Evolutionary conservation across 139 green algal species (phyloP), one percentile per base, ranked within the genome.

Genomic region (Yamagishiella unicocca): DNA sequence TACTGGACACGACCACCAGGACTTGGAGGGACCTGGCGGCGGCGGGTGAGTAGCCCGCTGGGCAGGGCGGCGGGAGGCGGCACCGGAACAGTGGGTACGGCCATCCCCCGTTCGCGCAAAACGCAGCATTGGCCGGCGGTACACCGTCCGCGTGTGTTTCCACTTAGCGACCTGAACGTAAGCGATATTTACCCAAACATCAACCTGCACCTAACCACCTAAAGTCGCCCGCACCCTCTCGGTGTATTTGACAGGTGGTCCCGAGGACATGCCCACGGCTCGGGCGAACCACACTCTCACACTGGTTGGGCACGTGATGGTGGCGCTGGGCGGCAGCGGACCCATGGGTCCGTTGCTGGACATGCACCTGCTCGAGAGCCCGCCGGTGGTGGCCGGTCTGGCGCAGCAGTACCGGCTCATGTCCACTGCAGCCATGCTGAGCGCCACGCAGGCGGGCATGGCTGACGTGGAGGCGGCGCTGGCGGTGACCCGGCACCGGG

Each of bases 281-380:
- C 64, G 87, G 62, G 88, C 88, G 9, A 64, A 90, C 43, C 92
- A 94, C 83, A 93, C 64, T 29, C 82, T 94, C 25, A 92, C 90
- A 29, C 12, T 50, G 22, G 53, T 88, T 4, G 90, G 88, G 24
- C 61, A 88, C 25, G 54, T 78, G 33, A 87, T 87, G 45, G 61
- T 93, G 46, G 37, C 91, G 79, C 54, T 94, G 24, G 92, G 92
- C 29, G 92, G 92, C 38, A 43, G 38, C 22, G 87, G 90, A 22
- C 80, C 80, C 38, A 55, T 78, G 62, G 80, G 80, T 38, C 80
- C 62, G 21, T 37, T 86, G 43, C 66, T 72, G 33, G 81, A 82
- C 37, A 35, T 93, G 64, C 85, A 92, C 73, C 38, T 93, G 40
- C 82, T 92, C 25, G 81, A 92, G 66, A 91, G 38, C 67, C 85